These are phyloP conservation scores for Calonectria montana DNA, from an alignment of 2,329 filamentous ascomycete species.

Conservation along the genomic window DNA sequence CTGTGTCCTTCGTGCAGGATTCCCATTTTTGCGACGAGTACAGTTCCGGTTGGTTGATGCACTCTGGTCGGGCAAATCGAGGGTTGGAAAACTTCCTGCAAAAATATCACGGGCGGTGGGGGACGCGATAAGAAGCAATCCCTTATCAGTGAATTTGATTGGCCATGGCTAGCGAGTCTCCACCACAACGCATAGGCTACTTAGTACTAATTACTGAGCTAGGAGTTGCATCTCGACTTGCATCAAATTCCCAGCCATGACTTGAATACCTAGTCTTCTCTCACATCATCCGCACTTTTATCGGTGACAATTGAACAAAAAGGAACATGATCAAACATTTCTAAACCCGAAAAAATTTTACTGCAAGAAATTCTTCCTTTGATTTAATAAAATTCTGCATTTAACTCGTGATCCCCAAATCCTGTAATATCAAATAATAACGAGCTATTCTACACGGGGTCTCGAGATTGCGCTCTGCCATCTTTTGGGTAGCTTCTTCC, in stretches of 20 bases:
- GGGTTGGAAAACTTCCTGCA: constrained; percentile 21
- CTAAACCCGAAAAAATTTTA: too few relatives aligned
- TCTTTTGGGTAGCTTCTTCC: constrained; percentile 10
- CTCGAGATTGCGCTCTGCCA: constrained; percentile 16
- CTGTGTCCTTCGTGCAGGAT: constrained; percentile 51
- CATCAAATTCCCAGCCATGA: constrained; percentile 3
- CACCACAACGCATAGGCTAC: background rate
- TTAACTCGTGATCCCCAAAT: constrained; percentile 9
- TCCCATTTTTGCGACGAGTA: constrained; percentile 45
- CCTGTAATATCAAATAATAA: constrained; percentile 18
- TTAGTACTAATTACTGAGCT: background rate
- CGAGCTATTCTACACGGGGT: constrained; percentile 38
- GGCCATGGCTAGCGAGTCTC: constrained; percentile 16
- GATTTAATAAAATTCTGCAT: background rate
- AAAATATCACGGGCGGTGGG: constrained; percentile 47
- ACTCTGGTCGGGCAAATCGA: constrained; percentile 19
- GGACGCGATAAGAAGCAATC: constrained; percentile 32
- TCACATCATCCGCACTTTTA: background rate
- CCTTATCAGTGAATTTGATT: constrained; percentile 45
- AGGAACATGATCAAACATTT: background rate
- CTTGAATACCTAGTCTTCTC: background rate
- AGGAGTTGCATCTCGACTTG: background rate
- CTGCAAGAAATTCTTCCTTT: background rate
- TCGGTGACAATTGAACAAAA: too few relatives aligned
- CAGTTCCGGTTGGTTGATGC: constrained; percentile 13